These are phyloP conservation scores for Malassezia obtusa DNA, from an alignment of 1,284 basidiomycete species.

Conservation along the genomic window DNA sequence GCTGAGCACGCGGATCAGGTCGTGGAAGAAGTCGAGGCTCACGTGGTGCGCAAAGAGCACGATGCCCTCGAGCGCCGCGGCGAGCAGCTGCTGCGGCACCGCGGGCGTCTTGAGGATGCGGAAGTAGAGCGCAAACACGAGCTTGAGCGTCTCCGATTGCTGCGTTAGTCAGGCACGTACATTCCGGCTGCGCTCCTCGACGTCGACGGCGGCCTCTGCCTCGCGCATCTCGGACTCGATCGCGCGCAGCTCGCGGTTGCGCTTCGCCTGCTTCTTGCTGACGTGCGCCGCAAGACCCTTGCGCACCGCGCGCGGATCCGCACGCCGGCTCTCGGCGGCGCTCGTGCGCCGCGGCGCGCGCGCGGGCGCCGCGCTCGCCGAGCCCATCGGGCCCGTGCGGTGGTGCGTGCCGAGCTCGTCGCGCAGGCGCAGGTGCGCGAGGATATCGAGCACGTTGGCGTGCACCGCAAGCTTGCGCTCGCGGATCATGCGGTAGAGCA, in stretches of 20 bases:
- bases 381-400: conserved; percentile 46
- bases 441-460: conserved; percentile 73
- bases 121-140: conserved; percentile 95
- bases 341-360: conserved; percentile 55
- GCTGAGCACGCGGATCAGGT: conserved; percentile 78
- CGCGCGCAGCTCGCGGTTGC: conserved; percentile 29
- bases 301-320: conserved; percentile 40
- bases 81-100: conserved; percentile 68
- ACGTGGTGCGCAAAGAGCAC: conserved; percentile 89
- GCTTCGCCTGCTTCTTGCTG: conserved; percentile 43
- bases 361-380: conserved; percentile 60
- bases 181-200: conserved; percentile 72
- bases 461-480: conserved; percentile 82
- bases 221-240: conserved; percentile 46
- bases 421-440: conserved; percentile 76
- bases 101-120: conserved; percentile 76
- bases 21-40: conserved; percentile 97
- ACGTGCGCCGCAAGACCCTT: conserved; percentile 38
- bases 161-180: conserved; percentile 56
- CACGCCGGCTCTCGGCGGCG: conserved; percentile 35
- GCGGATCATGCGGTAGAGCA: conserved; percentile 92
- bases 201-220: conserved; percentile 85
- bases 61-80: conserved; percentile 81
- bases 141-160: conserved; percentile 96
- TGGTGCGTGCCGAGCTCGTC: conserved; percentile 58